Evolutionary conservation across 208 protist species (phyloP).

Genomic region (Acanthamoeba sp.): DNA sequence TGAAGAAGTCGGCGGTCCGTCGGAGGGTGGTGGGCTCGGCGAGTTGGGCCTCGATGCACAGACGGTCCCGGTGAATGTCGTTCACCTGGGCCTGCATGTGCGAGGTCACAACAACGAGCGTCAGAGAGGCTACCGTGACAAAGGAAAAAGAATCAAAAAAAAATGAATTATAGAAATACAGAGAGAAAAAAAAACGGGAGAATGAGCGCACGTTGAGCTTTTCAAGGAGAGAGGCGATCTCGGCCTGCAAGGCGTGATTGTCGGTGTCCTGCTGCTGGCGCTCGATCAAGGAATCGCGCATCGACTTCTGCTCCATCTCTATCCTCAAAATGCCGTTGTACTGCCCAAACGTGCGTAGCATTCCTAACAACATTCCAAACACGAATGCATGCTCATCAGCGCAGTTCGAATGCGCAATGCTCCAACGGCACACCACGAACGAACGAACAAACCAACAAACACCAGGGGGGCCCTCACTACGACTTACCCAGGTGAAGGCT

Average conservation of each 20-base stretch:
- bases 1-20: slow-evolving; percentile 72
- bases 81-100: slow-evolving; percentile 30
- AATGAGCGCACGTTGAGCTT: slow-evolving; percentile 38
- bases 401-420: too few species aligned
- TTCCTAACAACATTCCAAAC: neutral
- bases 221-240: neutral
- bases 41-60: slow-evolving; percentile 77
- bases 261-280: neutral
- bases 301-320: slow-evolving; percentile 55
- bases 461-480: neutral
- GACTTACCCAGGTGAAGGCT: slow-evolving; percentile 76
- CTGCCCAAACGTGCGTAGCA: slow-evolving; percentile 42
- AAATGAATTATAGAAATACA: too few species aligned
- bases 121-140: too few species aligned
- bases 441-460: neutral
- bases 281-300: slow-evolving; percentile 36
- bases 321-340: neutral
- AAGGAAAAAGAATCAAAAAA: neutral
- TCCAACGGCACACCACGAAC: neutral
- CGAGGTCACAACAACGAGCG: neutral
- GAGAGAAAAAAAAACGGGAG: neutral
- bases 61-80: slow-evolving; percentile 36
- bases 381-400: too few species aligned
- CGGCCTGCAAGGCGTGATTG: slow-evolving; percentile 15
- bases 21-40: slow-evolving; percentile 73